Conservation (phyloP, 352 stramenopile species). For the Saprolegnia diclina region DNA sequence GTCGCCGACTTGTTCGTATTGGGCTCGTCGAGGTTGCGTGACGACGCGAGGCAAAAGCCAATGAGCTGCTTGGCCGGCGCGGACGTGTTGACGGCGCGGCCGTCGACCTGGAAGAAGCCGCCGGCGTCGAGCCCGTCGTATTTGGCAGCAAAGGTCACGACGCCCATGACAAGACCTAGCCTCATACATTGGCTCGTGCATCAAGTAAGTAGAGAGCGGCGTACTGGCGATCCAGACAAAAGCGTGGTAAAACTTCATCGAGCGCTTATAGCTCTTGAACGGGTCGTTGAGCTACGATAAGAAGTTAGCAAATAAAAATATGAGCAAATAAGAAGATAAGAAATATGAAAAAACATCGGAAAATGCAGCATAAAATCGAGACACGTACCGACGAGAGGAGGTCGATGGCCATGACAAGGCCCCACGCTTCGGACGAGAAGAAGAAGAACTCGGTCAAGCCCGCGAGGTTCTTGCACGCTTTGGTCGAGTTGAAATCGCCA, state of each 20-base stretch:
- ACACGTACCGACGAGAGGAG: conserved; percentile 71
- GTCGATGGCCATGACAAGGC: conserved; percentile 83
- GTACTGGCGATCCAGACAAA: conserved; percentile 72
- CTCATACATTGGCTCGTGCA: neutral
- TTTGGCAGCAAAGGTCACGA: conserved; percentile 44
- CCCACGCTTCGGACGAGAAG: conserved; percentile 81
- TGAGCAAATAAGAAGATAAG: neutral
- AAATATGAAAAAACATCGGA: neutral
- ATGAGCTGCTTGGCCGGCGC: conserved; percentile 58
- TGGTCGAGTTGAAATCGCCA: conserved; percentile 37
- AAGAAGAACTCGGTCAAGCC: conserved; percentile 88
- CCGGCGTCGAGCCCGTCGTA: conserved; percentile 51
- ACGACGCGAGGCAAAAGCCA: conserved; percentile 79
- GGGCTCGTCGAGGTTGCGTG: conserved; percentile 64
- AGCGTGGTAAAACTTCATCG: conserved; percentile 86
- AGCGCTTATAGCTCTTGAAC: conserved; percentile 85
- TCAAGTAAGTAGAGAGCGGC: neutral
- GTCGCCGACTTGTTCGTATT: conserved; percentile 25
- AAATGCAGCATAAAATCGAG: neutral
- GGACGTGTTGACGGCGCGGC: conserved; percentile 72
- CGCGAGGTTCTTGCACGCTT: conserved; percentile 59
- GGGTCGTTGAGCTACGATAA: conserved; percentile 60
- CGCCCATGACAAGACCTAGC: conserved; percentile 61
- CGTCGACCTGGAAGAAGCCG: conserved; percentile 82
- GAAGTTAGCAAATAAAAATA: neutral